phyloP scores from a whole-genome alignment of 2,329 filamentous ascomycete genomes.

The Amauroascus niger region DNA sequence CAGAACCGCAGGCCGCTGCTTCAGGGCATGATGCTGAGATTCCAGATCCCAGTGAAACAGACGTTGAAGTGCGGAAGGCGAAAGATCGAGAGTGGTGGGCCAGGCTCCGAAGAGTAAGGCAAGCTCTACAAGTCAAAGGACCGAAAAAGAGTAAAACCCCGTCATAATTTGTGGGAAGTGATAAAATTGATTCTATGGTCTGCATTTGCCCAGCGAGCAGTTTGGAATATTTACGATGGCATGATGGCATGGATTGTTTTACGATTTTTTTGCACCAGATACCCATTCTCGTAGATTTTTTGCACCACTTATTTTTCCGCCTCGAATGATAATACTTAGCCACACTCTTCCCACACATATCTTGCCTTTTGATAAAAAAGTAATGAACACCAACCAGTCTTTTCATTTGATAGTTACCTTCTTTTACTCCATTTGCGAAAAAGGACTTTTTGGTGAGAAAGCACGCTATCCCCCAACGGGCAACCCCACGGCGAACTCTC shows the following conservation, averaged over 20 bases:
- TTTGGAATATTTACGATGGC: background rate
- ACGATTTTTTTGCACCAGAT: background rate
- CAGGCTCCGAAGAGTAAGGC: conserved; percentile 61
- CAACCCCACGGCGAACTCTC: background rate
- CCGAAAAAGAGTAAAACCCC: conserved; percentile 39
- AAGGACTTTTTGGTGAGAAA: background rate
- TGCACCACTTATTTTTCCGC: background rate
- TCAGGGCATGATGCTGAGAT: conserved; percentile 19
- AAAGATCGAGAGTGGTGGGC: conserved; percentile 67
- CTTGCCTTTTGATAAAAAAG: no score
- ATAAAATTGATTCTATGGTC: background rate
- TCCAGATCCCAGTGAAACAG: conserved; percentile 19
- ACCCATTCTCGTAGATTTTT: background rate
- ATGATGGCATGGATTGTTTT: background rate
- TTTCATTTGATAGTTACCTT: no score
- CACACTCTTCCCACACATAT: background rate
- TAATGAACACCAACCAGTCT: no score
- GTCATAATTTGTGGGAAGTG: background rate
- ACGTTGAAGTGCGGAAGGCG: conserved; percentile 40
- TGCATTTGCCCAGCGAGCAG: background rate
- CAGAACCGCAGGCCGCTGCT: conserved; percentile 23
- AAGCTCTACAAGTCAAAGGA: conserved; percentile 57
- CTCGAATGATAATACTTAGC: background rate
- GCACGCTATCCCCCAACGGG: background rate
- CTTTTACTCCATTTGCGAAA: no score